Evolutionary conservation across 2,329 filamentous ascomycete species (phyloP), one percentile per base, ranked within the genome.

Genomic region (Atkinsonella texensis): DNA sequence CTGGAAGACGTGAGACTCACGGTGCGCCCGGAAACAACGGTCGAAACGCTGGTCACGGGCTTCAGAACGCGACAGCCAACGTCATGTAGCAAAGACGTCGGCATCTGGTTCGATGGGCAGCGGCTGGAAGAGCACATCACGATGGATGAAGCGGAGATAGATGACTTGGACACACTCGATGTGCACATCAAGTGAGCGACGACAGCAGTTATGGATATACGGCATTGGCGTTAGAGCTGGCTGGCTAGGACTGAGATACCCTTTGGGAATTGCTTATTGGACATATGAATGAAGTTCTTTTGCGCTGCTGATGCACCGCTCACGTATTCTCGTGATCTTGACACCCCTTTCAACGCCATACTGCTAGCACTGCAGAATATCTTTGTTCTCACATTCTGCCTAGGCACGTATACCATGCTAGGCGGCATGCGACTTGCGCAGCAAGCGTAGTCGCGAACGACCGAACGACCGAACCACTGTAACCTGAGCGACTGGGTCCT

Each of bases 71-170:
- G 74, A 57, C 74, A 76, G 32, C 59, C 70, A 0, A 63, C 90
- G 17, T 65, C 69, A 0, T 62, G 68, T 1, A 74, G 76, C 4
- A 75, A 73, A 57, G 65, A 74, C 0, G 68, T 93, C 3, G 74
- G 75, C 39, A 69, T 95, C 11, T 72, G 76, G 57, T 90, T 89
- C 65, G 89, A 95, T 58, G 89, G 89, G 13, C 87, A 90, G 48
- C 70, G 71, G 46, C 69, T 94, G 31, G 77, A 83, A 13, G 75
- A 78, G 17, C 72, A 80, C 1, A 68, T 71, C 32, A 77, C 74
- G 2, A 74, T 93, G 45, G 72, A 73, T 44, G 81, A 86, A 38
- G 76, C 82, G 2, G 88, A 89, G 17, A 79, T 95, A 41, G 80
- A 80, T 45, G 85, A 94, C 59, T 74, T 83, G 70, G 87, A 91